Percentiles rank a stretch among this genome's conserved stretches.
phyloP scores from a whole-genome alignment of 75 land plant genomes.

The Chamaecyparis obtusa region DNA sequence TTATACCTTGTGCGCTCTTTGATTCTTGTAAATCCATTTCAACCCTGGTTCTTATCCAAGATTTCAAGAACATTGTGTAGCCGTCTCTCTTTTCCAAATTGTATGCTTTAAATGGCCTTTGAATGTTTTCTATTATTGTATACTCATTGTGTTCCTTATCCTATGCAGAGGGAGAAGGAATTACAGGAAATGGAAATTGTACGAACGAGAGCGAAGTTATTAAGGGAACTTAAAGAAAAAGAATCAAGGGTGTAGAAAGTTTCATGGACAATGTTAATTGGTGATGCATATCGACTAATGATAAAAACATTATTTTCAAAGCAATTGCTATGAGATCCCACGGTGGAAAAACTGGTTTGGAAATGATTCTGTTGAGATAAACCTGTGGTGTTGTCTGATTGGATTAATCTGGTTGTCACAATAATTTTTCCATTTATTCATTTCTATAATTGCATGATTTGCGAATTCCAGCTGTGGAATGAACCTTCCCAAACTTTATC shows the following conservation, averaged over 20 bases:
- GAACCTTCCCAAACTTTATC: not conserved
- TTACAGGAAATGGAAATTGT: constrained; percentile 3
- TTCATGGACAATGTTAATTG: not conserved
- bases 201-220: not conserved
- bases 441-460: not conserved
- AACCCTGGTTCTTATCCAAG: not conserved
- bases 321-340: not conserved
- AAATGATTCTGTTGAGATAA: not conserved
- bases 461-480: not conserved
- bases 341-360: constrained; percentile 5
- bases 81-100: not conserved
- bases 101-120: not conserved
- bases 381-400: not conserved
- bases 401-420: not conserved
- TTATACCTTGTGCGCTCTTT: not conserved
- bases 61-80: not conserved
- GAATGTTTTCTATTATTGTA: not conserved
- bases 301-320: not conserved
- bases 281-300: not conserved
- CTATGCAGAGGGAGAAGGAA: constrained; percentile 8
- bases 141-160: not conserved
- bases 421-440: not conserved
- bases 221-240: constrained; percentile 6
- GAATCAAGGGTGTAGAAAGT: not conserved
- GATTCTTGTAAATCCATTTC: not conserved